Conservation (phyloP, 2,329 filamentous ascomycete species). For the Teratosphaeriaceae sp. region DNA sequence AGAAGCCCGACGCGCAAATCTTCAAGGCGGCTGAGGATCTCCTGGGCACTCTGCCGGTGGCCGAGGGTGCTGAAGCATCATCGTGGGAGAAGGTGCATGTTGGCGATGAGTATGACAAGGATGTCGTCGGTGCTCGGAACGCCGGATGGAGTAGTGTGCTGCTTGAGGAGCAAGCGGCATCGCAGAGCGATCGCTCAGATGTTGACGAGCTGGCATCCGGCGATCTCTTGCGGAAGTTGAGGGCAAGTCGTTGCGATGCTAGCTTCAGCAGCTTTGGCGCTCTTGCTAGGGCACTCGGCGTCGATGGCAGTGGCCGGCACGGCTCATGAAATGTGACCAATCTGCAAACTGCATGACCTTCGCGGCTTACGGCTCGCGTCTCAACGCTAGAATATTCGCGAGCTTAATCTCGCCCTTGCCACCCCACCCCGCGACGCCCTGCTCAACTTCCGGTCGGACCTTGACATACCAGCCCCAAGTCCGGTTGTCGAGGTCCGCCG, state of each 20-base stretch:
- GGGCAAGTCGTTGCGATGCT: background rate
- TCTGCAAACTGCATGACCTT: no score
- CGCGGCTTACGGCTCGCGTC: background rate
- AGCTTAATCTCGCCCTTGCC: slow-evolving; percentile 67
- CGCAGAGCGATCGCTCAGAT: background rate
- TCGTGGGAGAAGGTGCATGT: slow-evolving; percentile 43
- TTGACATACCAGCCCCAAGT: slow-evolving; percentile 79
- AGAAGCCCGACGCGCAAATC: slow-evolving; percentile 53
- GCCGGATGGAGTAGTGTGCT: slow-evolving; percentile 45
- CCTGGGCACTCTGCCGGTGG: slow-evolving; percentile 28
- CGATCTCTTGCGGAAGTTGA: background rate
- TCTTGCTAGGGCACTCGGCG: background rate
- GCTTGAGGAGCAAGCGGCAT: slow-evolving; percentile 32
- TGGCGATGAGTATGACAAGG: slow-evolving; percentile 48
- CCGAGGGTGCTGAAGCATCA: slow-evolving; percentile 17
- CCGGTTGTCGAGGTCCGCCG: slow-evolving; percentile 63
- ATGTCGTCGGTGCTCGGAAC: slow-evolving; percentile 41
- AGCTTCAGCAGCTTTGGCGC: background rate
- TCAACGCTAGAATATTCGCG: slow-evolving; percentile 51
- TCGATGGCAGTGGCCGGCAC: background rate
- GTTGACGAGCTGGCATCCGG: background rate
- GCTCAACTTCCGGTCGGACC: slow-evolving; percentile 68
- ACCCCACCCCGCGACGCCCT: slow-evolving; percentile 73
- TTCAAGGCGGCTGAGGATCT: slow-evolving; percentile 49
- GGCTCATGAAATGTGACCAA: background rate